Evolutionary conservation across 768 basidiomycete genomes (phyloP).

Genomic region (Xerocomellus amylosporus): DNA sequence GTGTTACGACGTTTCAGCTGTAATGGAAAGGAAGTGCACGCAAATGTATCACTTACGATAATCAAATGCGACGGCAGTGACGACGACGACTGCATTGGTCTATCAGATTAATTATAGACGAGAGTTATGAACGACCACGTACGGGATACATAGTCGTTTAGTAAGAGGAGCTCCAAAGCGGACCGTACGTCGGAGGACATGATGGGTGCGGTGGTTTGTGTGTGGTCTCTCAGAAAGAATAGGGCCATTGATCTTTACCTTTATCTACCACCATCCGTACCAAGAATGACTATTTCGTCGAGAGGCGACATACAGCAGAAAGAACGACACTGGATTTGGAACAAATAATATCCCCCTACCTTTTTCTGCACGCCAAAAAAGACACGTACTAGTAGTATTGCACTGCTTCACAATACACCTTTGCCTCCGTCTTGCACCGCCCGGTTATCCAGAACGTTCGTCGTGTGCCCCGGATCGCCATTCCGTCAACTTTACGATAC

Average conservation of each 20-base stretch:
- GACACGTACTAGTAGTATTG: background rate
- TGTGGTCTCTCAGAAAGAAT: too few relatives aligned
- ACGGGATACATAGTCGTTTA: background rate
- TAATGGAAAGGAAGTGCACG: background rate
- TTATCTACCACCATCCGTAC: too few relatives aligned
- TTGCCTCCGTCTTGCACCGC: background rate
- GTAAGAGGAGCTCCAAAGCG: background rate
- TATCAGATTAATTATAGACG: background rate
- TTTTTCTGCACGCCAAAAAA: background rate
- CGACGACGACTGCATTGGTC: background rate
- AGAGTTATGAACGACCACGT: background rate
- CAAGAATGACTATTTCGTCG: too few relatives aligned
- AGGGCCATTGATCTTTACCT: too few relatives aligned
- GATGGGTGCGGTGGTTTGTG: background rate
- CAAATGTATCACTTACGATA: background rate
- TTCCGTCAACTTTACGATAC: too few relatives aligned
- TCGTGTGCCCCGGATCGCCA: too few relatives aligned
- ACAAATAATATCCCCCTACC: too few relatives aligned
- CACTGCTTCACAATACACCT: background rate
- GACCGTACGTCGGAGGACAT: background rate
- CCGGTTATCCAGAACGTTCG: too few relatives aligned
- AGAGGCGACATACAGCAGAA: too few relatives aligned
- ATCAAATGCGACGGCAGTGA: background rate
- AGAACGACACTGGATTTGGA: too few relatives aligned
- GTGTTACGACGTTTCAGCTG: background rate